A percentile compares a stretch with the other conserved stretches of the same genome.
Conservation (phyloP, 495 filamentous ascomycete species). For the Pseudomonodictys pantanalensis region DNA sequence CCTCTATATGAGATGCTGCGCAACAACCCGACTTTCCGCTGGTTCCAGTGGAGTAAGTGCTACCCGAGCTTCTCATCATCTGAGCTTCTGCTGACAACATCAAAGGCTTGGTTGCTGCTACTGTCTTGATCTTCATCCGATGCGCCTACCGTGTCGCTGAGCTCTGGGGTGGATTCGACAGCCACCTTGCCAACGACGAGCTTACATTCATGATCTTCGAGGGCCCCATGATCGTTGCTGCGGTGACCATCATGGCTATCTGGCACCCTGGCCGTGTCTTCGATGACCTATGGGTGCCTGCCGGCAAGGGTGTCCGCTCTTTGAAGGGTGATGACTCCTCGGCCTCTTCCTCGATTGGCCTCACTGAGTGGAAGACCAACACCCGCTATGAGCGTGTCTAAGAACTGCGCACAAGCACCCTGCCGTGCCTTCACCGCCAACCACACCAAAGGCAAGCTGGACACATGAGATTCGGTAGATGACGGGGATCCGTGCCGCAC, state of each 20-base stretch:
- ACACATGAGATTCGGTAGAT: too few relatives aligned
- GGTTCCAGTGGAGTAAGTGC: conserved; percentile 32
- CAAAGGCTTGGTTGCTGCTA: conserved; percentile 21
- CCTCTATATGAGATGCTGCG: conserved; percentile 19
- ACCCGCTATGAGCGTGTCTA: not conserved
- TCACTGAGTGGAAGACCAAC: conserved; percentile 3
- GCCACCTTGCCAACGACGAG: conserved; percentile 57
- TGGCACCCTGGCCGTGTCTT: conserved; percentile 33
- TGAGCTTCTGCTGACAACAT: not conserved
- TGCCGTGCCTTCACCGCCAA: too few relatives aligned
- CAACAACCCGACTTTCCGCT: conserved; percentile 1
- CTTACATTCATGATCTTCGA: conserved; percentile 67
- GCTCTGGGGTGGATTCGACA: conserved; percentile 60
- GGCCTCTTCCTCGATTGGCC: not conserved
- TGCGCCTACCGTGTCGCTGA: conserved; percentile 64
- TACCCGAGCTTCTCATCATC: not conserved
- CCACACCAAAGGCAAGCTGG: too few relatives aligned
- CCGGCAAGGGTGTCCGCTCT: conserved; percentile 18
- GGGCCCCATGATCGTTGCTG: conserved; percentile 64
- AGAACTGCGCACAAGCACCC: too few relatives aligned
- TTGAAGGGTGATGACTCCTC: not conserved
- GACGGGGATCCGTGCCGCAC: too few relatives aligned
- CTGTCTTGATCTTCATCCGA: conserved; percentile 55
- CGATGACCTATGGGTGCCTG: conserved; percentile 26
- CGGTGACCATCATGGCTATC: conserved; percentile 33